Conservation (phyloP, 2,329 filamentous ascomycete species). For the Claviceps sp. region DNA sequence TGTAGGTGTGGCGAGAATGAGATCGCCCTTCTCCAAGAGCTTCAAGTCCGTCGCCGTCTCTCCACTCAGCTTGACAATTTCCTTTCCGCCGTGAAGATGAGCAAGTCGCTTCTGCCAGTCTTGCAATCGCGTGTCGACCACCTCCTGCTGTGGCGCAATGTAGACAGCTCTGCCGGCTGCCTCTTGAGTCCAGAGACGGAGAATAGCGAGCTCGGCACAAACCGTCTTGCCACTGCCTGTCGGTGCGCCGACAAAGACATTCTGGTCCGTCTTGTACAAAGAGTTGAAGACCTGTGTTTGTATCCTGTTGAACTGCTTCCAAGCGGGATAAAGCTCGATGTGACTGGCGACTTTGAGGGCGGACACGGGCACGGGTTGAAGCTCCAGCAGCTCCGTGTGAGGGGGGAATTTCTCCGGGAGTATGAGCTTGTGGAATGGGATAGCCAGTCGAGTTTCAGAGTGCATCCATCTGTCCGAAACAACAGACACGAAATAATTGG, state of each 20-base stretch:
- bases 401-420: conserved; percentile 91
- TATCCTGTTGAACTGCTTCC: conserved; percentile 88
- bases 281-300: conserved; percentile 97
- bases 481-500: conserved; percentile 95
- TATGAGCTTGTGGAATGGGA: conserved; percentile 90
- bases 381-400: conserved; percentile 80
- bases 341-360: conserved; percentile 81
- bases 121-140: conserved; percentile 67
- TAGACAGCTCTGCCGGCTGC: conserved; percentile 68
- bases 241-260: conserved; percentile 84
- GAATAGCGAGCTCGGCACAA: conserved; percentile 84
- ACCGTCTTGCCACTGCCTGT: conserved; percentile 94
- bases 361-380: conserved; percentile 80
- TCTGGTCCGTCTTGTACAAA: conserved; percentile 80
- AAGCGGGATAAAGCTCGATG: conserved; percentile 65
- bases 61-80: conserved; percentile 83
- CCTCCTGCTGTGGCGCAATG: conserved; percentile 85
- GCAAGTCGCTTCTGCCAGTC: conserved; percentile 76
- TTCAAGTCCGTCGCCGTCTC: conserved; percentile 87
- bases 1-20: conserved; percentile 80
- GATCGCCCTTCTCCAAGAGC: conserved; percentile 71
- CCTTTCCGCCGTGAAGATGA: conserved; percentile 66
- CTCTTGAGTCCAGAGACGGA: conserved; percentile 64
- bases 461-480: conserved; percentile 98
- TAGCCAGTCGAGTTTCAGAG: conserved; percentile 81